Conservation (phyloP, 202 grass and related monocot species). For the Setaria italica region DNA sequence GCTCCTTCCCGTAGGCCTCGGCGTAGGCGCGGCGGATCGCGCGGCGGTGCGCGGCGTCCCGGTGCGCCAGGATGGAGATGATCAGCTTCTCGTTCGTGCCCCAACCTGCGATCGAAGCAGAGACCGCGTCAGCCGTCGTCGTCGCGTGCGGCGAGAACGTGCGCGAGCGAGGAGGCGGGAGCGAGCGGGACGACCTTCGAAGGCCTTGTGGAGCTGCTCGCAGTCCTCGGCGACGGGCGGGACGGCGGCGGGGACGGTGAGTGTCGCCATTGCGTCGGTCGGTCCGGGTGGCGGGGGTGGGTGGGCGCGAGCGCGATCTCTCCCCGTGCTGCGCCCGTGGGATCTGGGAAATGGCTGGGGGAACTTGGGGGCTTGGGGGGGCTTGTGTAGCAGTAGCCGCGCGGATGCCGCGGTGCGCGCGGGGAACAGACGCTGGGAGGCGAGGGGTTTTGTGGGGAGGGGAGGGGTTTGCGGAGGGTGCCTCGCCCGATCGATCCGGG, state of each 20-base stretch:
- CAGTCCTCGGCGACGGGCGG: slow-evolving; percentile 69
- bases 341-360: slow-evolving; percentile 3
- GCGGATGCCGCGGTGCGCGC: slow-evolving; percentile 32
- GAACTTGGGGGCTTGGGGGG: too few relatives aligned
- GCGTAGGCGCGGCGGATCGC: slow-evolving; percentile 74
- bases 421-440: slow-evolving; percentile 30
- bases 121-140: slow-evolving; percentile 19
- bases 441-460: background rate
- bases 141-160: background rate
- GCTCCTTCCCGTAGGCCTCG: slow-evolving; percentile 73
- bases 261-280: slow-evolving; percentile 60
- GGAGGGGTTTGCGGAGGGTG: slow-evolving; percentile 8
- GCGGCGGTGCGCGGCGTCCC: slow-evolving; percentile 72
- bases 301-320: background rate
- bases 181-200: slow-evolving; percentile 51
- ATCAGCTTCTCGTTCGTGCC: slow-evolving; percentile 91
- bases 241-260: slow-evolving; percentile 59
- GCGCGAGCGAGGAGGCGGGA: background rate
- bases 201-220: slow-evolving; percentile 96
- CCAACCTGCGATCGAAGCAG: slow-evolving; percentile 54
- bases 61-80: slow-evolving; percentile 94
- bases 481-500: background rate
- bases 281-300: background rate
- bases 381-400: background rate
- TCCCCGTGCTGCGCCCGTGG: background rate